Evolutionary conservation across 1,139 yeast species (phyloP).

Genomic region (Candida sanyaensis): DNA sequence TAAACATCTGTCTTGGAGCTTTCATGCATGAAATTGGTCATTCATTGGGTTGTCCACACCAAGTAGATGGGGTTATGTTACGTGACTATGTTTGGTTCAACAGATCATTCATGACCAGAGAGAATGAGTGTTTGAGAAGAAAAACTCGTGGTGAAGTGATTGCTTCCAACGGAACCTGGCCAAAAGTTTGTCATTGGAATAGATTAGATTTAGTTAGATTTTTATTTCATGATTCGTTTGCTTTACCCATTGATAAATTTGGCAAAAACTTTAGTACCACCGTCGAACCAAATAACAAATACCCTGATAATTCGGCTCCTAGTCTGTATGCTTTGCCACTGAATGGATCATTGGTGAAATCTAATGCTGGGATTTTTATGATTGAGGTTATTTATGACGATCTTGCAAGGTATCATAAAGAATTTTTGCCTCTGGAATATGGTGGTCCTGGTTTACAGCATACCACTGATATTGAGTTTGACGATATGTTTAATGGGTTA

Average conservation of each 20-base stretch:
- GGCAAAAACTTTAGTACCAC: constrained; percentile 31
- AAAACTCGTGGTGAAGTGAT: constrained; percentile 43
- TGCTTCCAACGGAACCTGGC: constrained; percentile 58
- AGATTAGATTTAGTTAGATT: constrained; percentile 76
- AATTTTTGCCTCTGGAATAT: constrained; percentile 54
- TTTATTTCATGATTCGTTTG: constrained; percentile 77
- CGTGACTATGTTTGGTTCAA: constrained; percentile 82
- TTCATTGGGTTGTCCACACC: constrained; percentile 88
- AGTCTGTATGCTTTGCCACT: constrained; percentile 24
- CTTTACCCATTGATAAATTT: constrained; percentile 63
- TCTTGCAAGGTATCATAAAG: constrained; percentile 62
- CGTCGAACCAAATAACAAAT: constrained; percentile 19
- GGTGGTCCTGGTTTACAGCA: constrained; percentile 64
- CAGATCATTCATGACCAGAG: constrained; percentile 79
- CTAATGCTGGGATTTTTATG: constrained; percentile 69
- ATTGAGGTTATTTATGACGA: constrained; percentile 68
- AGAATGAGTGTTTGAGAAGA: constrained; percentile 54
- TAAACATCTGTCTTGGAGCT: constrained; percentile 87
- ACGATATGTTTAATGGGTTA: constrained; percentile 36
- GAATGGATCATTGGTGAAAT: constrained; percentile 50
- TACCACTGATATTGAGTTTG: constrained; percentile 50
- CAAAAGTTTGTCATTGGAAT: constrained; percentile 73
- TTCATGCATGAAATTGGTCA: constrained; percentile 97
- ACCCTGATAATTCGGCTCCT: constrained; percentile 25
- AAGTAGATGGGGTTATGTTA: constrained; percentile 85